phyloP scores from a whole-genome alignment of 768 basidiomycete genomes.

The Rhizopogon vinicolor region DNA sequence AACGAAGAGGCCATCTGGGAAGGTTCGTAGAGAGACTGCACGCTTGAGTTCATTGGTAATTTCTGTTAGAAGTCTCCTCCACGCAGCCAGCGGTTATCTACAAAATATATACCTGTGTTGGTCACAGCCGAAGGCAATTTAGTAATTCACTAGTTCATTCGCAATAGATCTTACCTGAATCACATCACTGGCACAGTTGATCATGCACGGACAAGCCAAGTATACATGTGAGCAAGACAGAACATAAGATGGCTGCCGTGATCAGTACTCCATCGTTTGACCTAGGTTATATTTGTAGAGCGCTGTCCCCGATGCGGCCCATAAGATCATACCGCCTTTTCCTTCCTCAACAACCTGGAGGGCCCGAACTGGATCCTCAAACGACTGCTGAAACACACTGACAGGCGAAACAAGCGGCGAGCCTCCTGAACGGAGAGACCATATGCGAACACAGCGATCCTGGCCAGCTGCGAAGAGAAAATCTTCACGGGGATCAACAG shows the following conservation, averaged over 20 bases:
- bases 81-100: not conserved
- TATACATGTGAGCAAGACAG: not conserved
- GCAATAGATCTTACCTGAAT: not conserved
- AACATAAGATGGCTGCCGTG: not conserved
- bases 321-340: constrained; percentile 38
- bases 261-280: constrained; percentile 19
- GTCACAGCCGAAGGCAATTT: not conserved
- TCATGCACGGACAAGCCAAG: not conserved
- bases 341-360: constrained; percentile 46
- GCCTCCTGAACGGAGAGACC: constrained; percentile 60
- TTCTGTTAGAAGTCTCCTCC: not conserved
- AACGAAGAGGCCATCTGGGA: not conserved
- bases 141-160: not conserved
- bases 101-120: not conserved
- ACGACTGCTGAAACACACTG: constrained; percentile 21
- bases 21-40: not conserved
- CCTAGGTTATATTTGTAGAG: constrained; percentile 49
- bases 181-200: not conserved
- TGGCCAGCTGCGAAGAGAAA: constrained; percentile 68
- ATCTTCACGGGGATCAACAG: constrained; percentile 49
- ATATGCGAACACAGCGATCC: constrained; percentile 59
- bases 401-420: constrained; percentile 14
- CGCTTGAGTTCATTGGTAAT: not conserved
- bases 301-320: constrained; percentile 43
- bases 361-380: constrained; percentile 38